Conservation (phyloP, 2,329 filamentous ascomycete species). For the Lasiodiplodia sp. region DNA sequence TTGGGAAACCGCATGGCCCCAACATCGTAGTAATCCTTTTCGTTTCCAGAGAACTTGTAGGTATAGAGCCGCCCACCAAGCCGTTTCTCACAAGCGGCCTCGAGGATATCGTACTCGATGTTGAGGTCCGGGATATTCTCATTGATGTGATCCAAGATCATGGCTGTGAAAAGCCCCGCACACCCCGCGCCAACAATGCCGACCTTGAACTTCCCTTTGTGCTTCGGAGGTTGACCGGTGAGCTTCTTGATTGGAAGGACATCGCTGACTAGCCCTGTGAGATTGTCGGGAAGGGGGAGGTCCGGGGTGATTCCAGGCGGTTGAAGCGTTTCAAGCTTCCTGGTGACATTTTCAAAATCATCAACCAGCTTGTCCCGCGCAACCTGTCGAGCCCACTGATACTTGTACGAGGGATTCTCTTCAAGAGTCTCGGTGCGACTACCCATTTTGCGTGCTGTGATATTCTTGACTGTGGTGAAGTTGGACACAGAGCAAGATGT, state of each 20-base stretch:
- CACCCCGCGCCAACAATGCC: conserved; percentile 49
- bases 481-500: too few relatives aligned
- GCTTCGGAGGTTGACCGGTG: not conserved
- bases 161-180: conserved; percentile 47
- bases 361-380: conserved; percentile 18
- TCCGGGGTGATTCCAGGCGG: not conserved
- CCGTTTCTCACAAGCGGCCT: conserved; percentile 38
- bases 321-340: not conserved
- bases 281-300: not conserved
- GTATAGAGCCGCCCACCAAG: conserved; percentile 49
- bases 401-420: conserved; percentile 15
- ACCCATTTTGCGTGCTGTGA: not conserved
- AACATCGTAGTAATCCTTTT: conserved; percentile 52
- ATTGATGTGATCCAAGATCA: conserved; percentile 41
- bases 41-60: conserved; percentile 40
- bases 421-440: not conserved
- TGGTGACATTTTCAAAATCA: not conserved
- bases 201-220: not conserved
- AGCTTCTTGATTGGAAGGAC: not conserved
- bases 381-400: conserved; percentile 26
- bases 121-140: conserved; percentile 26
- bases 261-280: not conserved
- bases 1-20: conserved; percentile 52
- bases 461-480: too few relatives aligned
- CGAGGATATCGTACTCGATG: conserved; percentile 48